Evolutionary conservation across 73 alveolate species (phyloP).

Genomic region (Tetrahymena thermophila): DNA sequence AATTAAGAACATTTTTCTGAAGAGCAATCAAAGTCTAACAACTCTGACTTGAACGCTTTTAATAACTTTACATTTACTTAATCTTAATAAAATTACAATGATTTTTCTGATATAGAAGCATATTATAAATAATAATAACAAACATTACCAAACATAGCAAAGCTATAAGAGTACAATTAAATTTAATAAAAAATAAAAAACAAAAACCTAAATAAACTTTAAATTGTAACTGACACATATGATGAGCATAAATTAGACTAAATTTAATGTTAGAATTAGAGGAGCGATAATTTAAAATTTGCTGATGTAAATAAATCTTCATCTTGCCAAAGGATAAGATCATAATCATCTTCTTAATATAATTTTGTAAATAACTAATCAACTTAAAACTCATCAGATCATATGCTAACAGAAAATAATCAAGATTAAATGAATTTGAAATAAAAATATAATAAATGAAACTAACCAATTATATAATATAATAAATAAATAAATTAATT

Average conservation of each 20-base stretch:
- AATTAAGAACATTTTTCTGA: background rate
- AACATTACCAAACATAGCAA: background rate
- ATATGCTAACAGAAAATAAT: background rate
- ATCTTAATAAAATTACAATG: background rate
- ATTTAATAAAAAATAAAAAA: background rate
- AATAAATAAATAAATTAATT: background rate
- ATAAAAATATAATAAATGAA: background rate
- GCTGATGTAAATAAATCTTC: background rate
- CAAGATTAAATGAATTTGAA: background rate
- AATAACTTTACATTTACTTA: background rate
- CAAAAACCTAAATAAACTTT: background rate
- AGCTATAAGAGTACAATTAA: background rate
- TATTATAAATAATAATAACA: background rate
- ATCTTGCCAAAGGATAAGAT: background rate
- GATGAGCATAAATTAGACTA: background rate
- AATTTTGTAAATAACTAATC: background rate
- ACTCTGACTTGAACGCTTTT: background rate
- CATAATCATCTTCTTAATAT: background rate
- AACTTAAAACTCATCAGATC: background rate
- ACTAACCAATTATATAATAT: background rate
- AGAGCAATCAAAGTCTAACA: background rate
- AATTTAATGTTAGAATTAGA: background rate
- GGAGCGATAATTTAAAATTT: background rate
- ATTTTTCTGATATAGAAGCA: background rate
- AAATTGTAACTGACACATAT: background rate